These are phyloP conservation scores for Aspergillus aculeatinus DNA, from an alignment of 2,329 filamentous ascomycete species.

Conservation along the genomic window DNA sequence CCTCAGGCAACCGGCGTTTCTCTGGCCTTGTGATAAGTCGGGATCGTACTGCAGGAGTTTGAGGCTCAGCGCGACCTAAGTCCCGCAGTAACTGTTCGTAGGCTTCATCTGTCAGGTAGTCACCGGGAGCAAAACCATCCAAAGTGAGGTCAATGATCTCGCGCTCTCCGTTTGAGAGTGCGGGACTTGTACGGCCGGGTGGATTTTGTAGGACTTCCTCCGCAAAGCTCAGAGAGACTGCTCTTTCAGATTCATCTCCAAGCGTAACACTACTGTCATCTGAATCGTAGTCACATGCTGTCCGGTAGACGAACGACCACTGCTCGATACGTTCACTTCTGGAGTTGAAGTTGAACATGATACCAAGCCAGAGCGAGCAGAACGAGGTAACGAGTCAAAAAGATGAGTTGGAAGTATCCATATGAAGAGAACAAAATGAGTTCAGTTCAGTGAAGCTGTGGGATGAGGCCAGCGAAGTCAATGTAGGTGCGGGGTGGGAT, in stretches of 20 bases:
- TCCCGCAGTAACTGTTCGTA: slow-evolving; percentile 18
- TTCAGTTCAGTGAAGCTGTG: no score
- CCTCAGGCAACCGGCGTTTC: slow-evolving; percentile 16
- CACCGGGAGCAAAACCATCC: slow-evolving; percentile 15
- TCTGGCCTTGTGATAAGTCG: background rate
- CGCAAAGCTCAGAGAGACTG: background rate
- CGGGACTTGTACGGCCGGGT: background rate
- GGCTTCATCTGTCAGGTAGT: slow-evolving; percentile 30
- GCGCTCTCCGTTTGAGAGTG: background rate
- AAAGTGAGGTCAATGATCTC: slow-evolving; percentile 17
- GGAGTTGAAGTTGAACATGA: no score
- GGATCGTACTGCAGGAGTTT: background rate
- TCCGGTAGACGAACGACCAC: no score
- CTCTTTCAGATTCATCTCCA: slow-evolving; percentile 16
- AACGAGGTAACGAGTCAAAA: no score
- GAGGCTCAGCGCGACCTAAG: slow-evolving; percentile 4
- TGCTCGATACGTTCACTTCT: no score
- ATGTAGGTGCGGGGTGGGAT: no score
- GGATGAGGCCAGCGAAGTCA: no score
- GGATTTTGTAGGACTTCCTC: background rate
- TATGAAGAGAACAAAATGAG: no score
- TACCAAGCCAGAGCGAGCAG: no score
- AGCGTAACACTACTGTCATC: slow-evolving; percentile 12
- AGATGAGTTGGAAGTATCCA: no score
- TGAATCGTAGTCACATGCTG: background rate